phyloP scores from a whole-genome alignment of 2,329 filamentous ascomycete species.

The Aspergillus arachidicola region DNA sequence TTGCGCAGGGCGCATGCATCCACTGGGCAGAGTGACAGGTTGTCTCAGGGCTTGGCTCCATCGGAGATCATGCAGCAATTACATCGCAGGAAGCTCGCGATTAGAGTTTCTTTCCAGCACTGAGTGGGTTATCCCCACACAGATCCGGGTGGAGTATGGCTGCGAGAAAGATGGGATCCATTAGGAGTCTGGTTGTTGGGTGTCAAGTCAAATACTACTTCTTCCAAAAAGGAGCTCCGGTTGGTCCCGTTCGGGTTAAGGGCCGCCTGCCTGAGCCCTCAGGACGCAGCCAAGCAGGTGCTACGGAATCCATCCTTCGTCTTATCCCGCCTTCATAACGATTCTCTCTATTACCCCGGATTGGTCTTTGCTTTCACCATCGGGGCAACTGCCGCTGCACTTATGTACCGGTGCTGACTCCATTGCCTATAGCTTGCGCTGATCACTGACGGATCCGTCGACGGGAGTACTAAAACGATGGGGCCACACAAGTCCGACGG shows the following conservation, averaged over 20 bases:
- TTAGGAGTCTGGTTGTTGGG: not conserved
- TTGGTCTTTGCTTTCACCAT: not conserved
- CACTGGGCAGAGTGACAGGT: slow-evolving; percentile 18
- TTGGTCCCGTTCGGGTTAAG: slow-evolving; percentile 6
- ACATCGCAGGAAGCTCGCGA: slow-evolving; percentile 1
- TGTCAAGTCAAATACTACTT: not conserved
- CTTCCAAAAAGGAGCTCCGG: not conserved
- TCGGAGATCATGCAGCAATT: slow-evolving; percentile 12
- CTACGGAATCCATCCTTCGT: not conserved
- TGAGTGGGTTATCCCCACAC: slow-evolving; percentile 4
- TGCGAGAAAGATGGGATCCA: slow-evolving; percentile 2
- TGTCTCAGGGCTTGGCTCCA: slow-evolving; percentile 17
- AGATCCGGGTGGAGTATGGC: slow-evolving; percentile 7
- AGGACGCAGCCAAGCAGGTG: not conserved
- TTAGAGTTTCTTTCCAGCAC: slow-evolving; percentile 8
- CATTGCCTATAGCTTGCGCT: not conserved
- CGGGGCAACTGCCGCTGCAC: not conserved
- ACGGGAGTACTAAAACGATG: not conserved
- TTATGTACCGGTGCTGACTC: not conserved
- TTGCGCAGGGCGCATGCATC: slow-evolving; percentile 23
- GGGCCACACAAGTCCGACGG: not conserved
- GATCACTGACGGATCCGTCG: not conserved
- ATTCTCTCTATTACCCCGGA: not conserved
- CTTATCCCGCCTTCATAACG: not conserved
- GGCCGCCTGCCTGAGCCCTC: slow-evolving; percentile 6